Percentiles rank a stretch among this genome's conserved stretches.
Evolutionary conservation across 495 filamentous ascomycete species (phyloP).

Genomic region (Pseudoneurospora amorphoporcata): DNA sequence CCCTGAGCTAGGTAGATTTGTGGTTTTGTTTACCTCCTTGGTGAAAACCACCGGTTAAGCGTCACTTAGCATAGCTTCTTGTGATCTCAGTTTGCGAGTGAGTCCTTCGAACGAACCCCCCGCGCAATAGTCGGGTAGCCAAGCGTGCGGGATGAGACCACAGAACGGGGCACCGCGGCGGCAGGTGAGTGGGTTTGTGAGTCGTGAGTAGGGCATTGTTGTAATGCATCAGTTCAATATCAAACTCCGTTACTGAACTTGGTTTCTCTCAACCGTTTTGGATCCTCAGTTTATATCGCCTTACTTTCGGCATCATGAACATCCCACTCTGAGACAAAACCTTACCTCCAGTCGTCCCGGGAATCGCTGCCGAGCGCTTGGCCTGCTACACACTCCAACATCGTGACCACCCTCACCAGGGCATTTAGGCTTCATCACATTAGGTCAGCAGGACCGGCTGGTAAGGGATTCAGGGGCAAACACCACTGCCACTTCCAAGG

Average conservation of each 20-base stretch:
- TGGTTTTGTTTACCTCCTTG: background rate
- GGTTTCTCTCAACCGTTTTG: background rate
- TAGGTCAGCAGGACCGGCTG: background rate
- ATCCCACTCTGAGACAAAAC: background rate
- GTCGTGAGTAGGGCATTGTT: background rate
- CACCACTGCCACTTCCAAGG: background rate
- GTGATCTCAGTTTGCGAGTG: background rate
- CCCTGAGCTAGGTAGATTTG: no score
- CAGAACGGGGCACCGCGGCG: background rate
- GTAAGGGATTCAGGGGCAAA: background rate
- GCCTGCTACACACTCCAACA: background rate
- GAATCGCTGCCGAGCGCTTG: background rate
- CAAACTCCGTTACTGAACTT: background rate
- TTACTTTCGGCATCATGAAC: background rate
- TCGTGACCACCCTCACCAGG: background rate
- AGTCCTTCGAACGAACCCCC: background rate
- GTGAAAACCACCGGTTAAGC: background rate
- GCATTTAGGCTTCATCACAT: background rate
- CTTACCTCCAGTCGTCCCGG: background rate
- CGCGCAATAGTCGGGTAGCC: background rate
- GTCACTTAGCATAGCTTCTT: background rate
- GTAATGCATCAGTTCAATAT: background rate
- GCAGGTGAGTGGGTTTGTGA: background rate
- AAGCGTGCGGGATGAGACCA: background rate
- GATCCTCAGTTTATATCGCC: background rate